Base-by-base conservation (phyloP, 2,329 filamentous ascomycete species). In the Paraconiothyrium brasiliense region DNA sequence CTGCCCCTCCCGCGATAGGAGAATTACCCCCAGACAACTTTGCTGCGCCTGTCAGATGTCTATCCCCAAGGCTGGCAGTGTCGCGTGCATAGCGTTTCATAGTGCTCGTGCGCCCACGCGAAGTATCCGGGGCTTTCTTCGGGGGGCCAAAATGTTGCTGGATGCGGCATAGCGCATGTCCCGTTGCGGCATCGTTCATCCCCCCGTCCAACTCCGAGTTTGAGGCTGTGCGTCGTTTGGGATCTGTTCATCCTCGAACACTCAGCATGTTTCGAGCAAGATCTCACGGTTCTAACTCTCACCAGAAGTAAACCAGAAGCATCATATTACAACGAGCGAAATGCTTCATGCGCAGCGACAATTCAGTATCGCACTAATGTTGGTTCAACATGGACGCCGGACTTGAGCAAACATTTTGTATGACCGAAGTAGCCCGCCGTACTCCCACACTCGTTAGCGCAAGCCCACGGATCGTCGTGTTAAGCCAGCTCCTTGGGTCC, bases 121-220 rank as follows among this genome's bases (percentile, higher is more conserved):
- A 24, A 20, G 1, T 24, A 35, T 46, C 41, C n/a, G 6, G 35
- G 6, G 34, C n/a, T 39, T 35, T 35, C 20, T 24, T 56, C 43
- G 54, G 57, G 59, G 59, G 59, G 54, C 59, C 54, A 43, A 32
- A 58, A 54, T n/a, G 54, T 20, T 61, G 47, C 59, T 48, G 54
- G 48, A 58, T 43, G 50, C 35, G 59, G 59, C 8, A 14, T 56
- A 54, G 49, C 22, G 41, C 43, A 3, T 24, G 16, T 13, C 13
- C 11, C 2, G 4, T 49, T 35, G 24, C 6, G 46, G 39, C 24
- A 35, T 51, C 35, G 56, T 58, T 43, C 41, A 24, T 48, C 34
- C 16, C 50, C 30, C 43, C 30, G 11, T 14, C 35, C 48, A 50
- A 58, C 30, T 46, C 39, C 57, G 46, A 22, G 57, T 46, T 46